phyloP scores from a whole-genome alignment of 768 basidiomycete species.

The Phanerochaete carnosa region DNA sequence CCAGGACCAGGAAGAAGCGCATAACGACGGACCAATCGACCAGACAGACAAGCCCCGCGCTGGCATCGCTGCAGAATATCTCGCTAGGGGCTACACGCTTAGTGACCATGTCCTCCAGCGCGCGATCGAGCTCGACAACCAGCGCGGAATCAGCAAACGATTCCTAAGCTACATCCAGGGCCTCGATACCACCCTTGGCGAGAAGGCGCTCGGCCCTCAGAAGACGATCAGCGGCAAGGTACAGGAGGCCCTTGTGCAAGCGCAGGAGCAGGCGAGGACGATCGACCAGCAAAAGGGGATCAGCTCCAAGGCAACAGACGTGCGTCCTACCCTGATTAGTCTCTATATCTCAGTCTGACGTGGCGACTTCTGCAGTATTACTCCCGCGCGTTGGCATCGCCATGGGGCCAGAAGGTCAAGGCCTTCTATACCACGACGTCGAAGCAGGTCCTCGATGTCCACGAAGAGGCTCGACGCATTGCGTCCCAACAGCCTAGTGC shows the following conservation, averaged over 20 bases:
- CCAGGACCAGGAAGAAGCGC: constrained; percentile 42
- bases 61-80: constrained; percentile 89
- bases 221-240: constrained; percentile 78
- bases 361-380: constrained; percentile 58
- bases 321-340: constrained; percentile 24
- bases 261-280: constrained; percentile 64
- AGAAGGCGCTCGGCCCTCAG: constrained; percentile 71
- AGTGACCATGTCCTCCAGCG: constrained; percentile 74
- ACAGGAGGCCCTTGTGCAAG: constrained; percentile 58
- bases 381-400: constrained; percentile 66
- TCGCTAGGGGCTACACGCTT: constrained; percentile 85
- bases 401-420: constrained; percentile 71
- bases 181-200: constrained; percentile 65
- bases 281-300: constrained; percentile 83
- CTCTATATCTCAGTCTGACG: not conserved
- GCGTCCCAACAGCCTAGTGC: constrained; percentile 42
- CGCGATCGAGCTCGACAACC: constrained; percentile 77
- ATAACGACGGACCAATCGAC: constrained; percentile 45
- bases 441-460: constrained; percentile 89
- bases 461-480: constrained; percentile 89
- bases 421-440: constrained; percentile 84
- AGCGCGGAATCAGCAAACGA: constrained; percentile 83
- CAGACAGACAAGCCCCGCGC: constrained; percentile 92
- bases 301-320: constrained; percentile 65
- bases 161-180: constrained; percentile 79